phyloP scores from a whole-genome alignment of 805 yeast genomes.

The Hanseniaspora jakobsenii region DNA sequence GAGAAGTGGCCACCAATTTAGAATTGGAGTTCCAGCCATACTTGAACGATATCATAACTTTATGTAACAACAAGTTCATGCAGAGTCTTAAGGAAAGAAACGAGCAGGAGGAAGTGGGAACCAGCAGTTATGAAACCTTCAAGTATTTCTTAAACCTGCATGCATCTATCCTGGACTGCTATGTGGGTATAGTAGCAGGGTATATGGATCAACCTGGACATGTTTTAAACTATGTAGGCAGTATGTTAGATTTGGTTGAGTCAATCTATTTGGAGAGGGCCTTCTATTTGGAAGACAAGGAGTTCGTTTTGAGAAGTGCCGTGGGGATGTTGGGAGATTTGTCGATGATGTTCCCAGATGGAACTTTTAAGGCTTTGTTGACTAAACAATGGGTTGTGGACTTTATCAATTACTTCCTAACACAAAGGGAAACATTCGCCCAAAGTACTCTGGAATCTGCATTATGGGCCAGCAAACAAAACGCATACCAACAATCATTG shows the following conservation, averaged over 20 bases:
- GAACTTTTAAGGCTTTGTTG: slow-evolving; percentile 57
- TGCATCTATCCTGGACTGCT: slow-evolving; percentile 89
- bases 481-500: slow-evolving; percentile 25
- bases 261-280: slow-evolving; percentile 11
- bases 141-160: slow-evolving; percentile 63
- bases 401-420: slow-evolving; percentile 40
- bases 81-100: slow-evolving; percentile 41
- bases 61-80: slow-evolving; percentile 33
- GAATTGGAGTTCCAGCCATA: slow-evolving; percentile 69
- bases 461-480: slow-evolving; percentile 87
- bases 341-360: slow-evolving; percentile 72
- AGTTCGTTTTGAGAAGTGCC: slow-evolving; percentile 55
- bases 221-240: slow-evolving; percentile 51
- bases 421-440: slow-evolving; percentile 43
- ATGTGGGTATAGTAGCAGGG: slow-evolving; percentile 93
- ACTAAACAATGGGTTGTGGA: slow-evolving; percentile 68
- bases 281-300: slow-evolving; percentile 13
- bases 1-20: slow-evolving; percentile 85
- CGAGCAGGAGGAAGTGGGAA: slow-evolving; percentile 42
- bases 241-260: slow-evolving; percentile 59
- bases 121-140: slow-evolving; percentile 56
- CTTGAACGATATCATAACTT: slow-evolving; percentile 63
- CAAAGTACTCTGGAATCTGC: slow-evolving; percentile 80
- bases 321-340: slow-evolving; percentile 90
- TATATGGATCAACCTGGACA: slow-evolving; percentile 54